Evolutionary conservation across 1,139 yeast species (phyloP), one percentile per base, ranked within the genome.

Genomic region (Lodderomyces theae): DNA sequence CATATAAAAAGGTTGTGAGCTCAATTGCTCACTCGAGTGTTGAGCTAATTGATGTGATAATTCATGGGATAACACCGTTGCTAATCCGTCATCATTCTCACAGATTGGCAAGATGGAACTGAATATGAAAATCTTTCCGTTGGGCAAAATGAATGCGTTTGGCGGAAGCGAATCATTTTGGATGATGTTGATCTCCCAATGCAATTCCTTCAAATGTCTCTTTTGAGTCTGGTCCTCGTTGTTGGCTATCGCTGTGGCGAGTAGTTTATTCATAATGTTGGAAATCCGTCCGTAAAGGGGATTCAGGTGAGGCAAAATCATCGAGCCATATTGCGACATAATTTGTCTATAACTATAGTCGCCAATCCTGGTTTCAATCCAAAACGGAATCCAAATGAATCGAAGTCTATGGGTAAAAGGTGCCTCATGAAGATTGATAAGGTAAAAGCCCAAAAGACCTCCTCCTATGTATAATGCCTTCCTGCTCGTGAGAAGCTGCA

Each of bases 101-200:
- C 96, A 85, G 26, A 92, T 79, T 1, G 88, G 86, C 40, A 92
- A 61, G 39, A 94, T 87, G 15, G 87, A 80, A 38, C 84, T 74
- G 54, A 87, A 87, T 15, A 92, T 88, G 63, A 92, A 92, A 34
- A 94, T 95, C 61, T 90, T 90, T 10, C 98, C 98, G 45, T 94
- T 92, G 17, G 97, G 97, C 39, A 92, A 69, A 21, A 92, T 96
- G 63, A 94, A 92, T 2, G 98, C 98, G 63, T 92, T 92, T 2
- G 98, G 97, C 3, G 96, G 86, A 24, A 56, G 58, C 13, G 71
- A 66, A 51, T 84, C 86, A 12, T 61, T 70, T 48, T 82, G 74
- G 35, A 92, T 79, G 21, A 94, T 86, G 60, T 88, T 89, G 29
- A 92, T 79, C 50, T 78, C 69, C 98, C 98, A 92, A 35, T 85